These are phyloP conservation scores for Talaromyces funiculosus DNA, from an alignment of 2,329 filamentous ascomycete species.

Conservation along the genomic window DNA sequence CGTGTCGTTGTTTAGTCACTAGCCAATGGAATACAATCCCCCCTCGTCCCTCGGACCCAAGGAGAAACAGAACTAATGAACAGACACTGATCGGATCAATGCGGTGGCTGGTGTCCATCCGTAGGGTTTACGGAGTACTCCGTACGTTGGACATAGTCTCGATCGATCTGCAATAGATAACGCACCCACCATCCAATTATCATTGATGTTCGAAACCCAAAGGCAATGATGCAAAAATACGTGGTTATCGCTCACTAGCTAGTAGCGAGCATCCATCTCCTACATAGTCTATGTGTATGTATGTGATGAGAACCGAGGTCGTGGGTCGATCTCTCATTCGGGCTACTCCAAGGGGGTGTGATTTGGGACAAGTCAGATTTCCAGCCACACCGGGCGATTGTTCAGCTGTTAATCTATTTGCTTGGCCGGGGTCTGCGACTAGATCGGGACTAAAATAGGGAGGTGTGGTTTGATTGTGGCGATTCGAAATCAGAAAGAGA, in stretches of 20 bases:
- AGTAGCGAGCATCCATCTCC: neutral
- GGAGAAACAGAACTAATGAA: no score
- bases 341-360: neutral
- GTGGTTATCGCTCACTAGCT: neutral
- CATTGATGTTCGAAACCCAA: neutral
- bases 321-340: neutral
- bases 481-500: no score
- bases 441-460: neutral
- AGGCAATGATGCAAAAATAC: neutral
- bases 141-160: neutral
- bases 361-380: neutral
- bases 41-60: neutral
- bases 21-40: neutral
- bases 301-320: neutral
- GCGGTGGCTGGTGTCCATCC: slow-evolving; percentile 1
- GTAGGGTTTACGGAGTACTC: neutral
- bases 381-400: neutral
- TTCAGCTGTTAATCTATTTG: neutral
- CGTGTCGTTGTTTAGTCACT: neutral
- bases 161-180: slow-evolving; percentile 1
- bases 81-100: neutral
- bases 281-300: neutral
- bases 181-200: neutral
- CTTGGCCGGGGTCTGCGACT: neutral
- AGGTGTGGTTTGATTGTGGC: neutral